Evolutionary conservation across 352 stramenopile genomes (phyloP).

Genomic region (Stephanocyclus meneghinianus): DNA sequence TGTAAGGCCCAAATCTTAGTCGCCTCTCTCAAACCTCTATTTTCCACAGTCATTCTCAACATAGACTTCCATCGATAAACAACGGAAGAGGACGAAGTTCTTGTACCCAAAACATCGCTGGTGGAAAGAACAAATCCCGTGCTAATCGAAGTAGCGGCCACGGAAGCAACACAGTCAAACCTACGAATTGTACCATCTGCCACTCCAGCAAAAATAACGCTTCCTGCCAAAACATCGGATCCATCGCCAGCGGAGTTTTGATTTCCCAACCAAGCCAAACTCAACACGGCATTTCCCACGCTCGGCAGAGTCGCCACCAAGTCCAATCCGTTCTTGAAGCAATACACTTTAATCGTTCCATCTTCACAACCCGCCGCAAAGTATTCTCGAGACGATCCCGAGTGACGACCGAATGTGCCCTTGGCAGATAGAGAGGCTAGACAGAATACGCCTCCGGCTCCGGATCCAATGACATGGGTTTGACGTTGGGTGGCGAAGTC

Average conservation of each 20-base stretch:
- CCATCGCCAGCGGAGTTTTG: constrained; percentile 1
- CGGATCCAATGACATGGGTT: constrained; percentile 52
- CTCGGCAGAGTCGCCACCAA: constrained; percentile 63
- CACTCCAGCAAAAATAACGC: constrained; percentile 69
- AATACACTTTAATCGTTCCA: constrained; percentile 73
- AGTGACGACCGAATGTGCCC: not conserved
- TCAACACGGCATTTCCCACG: constrained; percentile 63
- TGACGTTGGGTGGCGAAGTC: constrained; percentile 61
- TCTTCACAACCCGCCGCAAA: constrained; percentile 78
- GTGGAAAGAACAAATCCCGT: constrained; percentile 36
- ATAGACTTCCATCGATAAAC: constrained; percentile 55
- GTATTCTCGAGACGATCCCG: constrained; percentile 35
- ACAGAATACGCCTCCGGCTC: constrained; percentile 72
- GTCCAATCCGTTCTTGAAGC: constrained; percentile 13
- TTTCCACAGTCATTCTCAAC: constrained; percentile 78
- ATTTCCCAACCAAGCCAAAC: constrained; percentile 56
- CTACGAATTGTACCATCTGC: constrained; percentile 78
- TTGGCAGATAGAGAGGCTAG: constrained; percentile 44
- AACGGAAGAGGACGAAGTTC: constrained; percentile 15
- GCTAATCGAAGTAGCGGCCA: constrained; percentile 38
- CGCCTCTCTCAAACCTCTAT: constrained; percentile 54
- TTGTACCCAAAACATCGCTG: not conserved
- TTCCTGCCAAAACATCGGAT: constrained; percentile 29
- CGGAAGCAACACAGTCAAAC: constrained; percentile 49
- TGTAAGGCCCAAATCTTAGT: constrained; percentile 88